Percentiles rank a stretch among this genome's conserved stretches.
phyloP scores from a whole-genome alignment of 192 early-diverging fungal genomes.

The Neocallimastix lanati region DNA sequence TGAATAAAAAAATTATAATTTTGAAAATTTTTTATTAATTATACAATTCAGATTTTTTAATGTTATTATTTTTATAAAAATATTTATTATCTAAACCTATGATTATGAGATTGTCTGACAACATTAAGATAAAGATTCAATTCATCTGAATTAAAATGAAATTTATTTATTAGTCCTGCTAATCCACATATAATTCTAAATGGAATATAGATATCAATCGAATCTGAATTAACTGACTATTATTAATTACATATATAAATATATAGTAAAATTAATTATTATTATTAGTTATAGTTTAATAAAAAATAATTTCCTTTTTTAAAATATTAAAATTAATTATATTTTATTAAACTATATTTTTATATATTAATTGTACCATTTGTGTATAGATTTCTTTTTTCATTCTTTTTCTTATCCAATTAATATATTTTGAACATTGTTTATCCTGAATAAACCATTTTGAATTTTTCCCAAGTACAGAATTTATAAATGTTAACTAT shows the following conservation, averaged over 20 bases:
- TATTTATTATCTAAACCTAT: neutral
- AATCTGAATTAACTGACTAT: neutral
- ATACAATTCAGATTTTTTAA: no score
- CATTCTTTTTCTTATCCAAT: neutral
- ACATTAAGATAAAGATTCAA: neutral
- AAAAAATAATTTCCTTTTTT: no score
- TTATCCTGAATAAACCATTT: neutral
- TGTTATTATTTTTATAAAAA: no score
- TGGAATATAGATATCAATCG: neutral
- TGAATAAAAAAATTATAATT: no score
- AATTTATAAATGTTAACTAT: neutral
- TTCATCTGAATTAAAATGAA: neutral
- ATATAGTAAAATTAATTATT: no score
- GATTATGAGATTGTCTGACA: neutral
- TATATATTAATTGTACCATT: neutral
- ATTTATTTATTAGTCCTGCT: neutral
- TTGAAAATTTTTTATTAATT: no score
- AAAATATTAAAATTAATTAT: no score
- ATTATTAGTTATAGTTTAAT: no score
- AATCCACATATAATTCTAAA: neutral
- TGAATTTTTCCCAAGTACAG: neutral
- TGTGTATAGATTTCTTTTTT: neutral
- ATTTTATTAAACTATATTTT: no score
- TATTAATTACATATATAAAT: no score
- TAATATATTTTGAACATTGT: neutral